Base-by-base conservation (phyloP, 306 rosid genomes). In the Castanea crenata region DNA sequence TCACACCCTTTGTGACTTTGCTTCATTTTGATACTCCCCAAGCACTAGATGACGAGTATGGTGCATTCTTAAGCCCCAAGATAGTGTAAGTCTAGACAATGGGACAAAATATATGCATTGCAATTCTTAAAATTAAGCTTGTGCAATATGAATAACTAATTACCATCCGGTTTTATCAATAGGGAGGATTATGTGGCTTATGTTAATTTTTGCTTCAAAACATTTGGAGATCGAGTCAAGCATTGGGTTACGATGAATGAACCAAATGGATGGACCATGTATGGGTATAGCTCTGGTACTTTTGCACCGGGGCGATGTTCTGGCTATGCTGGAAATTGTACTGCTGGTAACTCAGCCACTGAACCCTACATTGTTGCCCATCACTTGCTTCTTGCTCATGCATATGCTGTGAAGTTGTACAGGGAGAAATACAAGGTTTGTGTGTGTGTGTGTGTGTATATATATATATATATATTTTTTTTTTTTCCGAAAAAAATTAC, bases 251-350 rank as follows among this genome's bases (percentile, higher is more conserved):
- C 88, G 3, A 4, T 87, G 12, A 87, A 87, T 21, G 90, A 87
- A 16, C 90, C 90, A 13, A 71, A 41, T 56, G 64, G 79, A 9
- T 78, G 15, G 3, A 38, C 74, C 23, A 34, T 49, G 21, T 68
- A 75, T 10, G 90, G 90, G 3, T 79, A 87, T 29, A 51, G 41
- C 25, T 19, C 8, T 1, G 90, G 90, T 16, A 72, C 73, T 10
- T 38, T 58, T 57, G 90, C 90, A 34, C 90, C 90, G 6, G 85
- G 83, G 18, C 78, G 87, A 68, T 87, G 90, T 64, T 87, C 90
- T 2, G 73, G 32, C 57, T 83, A 78, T 21, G 84, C 34, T 74
- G 87, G 87, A 55, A 78, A 87, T 15, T 87, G 90, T 74, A 67
- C 73, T 2, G 69, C 63, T 6, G 7, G 21, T 8, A 57, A 8